These are phyloP conservation scores for Helianthus tuberosus DNA, from an alignment of 129 eudicot species.

Conservation along the genomic window DNA sequence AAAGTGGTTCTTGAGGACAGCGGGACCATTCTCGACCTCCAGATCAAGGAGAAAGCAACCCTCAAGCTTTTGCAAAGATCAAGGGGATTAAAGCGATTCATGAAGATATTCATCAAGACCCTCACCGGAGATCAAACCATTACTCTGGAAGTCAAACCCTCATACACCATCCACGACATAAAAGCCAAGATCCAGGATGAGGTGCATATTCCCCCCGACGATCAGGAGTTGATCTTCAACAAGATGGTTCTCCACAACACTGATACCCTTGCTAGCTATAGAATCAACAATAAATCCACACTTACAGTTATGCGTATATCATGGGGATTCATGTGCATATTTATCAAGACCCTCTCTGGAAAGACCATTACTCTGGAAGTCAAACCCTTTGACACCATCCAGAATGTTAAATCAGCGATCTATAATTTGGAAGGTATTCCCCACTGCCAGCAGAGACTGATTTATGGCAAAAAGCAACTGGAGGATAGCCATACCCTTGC, in stretches of 20 bases:
- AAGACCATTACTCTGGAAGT: not conserved
- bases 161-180: not conserved
- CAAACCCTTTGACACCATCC: not conserved
- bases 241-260: not conserved
- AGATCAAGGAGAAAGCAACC: not conserved
- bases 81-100: not conserved
- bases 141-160: not conserved
- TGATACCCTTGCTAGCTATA: not conserved
- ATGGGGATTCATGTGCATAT: not conserved
- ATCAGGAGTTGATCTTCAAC: not conserved
- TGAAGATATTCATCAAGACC: not conserved
- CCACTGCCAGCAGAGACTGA: conserved; percentile 8
- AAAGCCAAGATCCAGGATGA: not conserved
- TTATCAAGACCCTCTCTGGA: not conserved
- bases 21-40: not conserved
- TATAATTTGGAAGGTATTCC: not conserved
- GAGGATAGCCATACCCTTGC: conserved; percentile 16
- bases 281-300: not conserved
- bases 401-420: no score
- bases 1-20: not conserved
- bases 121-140: not conserved
- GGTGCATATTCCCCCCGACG: not conserved
- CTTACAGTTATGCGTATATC: not conserved
- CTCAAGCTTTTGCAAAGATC: not conserved
- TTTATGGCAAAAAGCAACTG: conserved; percentile 15